Conservation (phyloP, 768 basidiomycete species). For the Calocybe cyanea region DNA sequence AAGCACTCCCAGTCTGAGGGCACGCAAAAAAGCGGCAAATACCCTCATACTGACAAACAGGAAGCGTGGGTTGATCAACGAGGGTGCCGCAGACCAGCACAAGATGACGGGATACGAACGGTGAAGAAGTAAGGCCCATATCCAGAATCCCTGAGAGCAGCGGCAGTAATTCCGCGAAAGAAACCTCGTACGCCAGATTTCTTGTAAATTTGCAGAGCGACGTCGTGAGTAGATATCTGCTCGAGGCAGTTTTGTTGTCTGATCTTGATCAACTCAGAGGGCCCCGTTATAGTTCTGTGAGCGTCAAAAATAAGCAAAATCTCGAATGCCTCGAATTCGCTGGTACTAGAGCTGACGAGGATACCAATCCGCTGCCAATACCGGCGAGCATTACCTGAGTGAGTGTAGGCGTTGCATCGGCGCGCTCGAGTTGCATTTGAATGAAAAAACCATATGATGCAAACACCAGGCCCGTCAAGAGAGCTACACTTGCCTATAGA, state of each 20-base stretch:
- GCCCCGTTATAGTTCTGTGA: conserved; percentile 68
- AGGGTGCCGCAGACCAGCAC: not conserved
- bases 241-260: conserved; percentile 61
- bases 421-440: conserved; percentile 52
- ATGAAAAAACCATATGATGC: conserved; percentile 80
- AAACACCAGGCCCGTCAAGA: conserved; percentile 86
- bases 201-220: conserved; percentile 54
- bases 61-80: not conserved
- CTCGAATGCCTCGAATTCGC: not conserved
- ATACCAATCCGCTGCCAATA: conserved; percentile 71
- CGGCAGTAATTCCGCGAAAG: conserved; percentile 74
- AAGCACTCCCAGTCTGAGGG: not conserved
- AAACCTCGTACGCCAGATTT: conserved; percentile 60
- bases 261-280: conserved; percentile 88
- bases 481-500: conserved; percentile 58
- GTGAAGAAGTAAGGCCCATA: conserved; percentile 86
- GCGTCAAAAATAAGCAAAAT: not conserved
- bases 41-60: conserved; percentile 53
- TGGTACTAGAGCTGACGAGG: conserved; percentile 53
- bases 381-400: conserved; percentile 76
- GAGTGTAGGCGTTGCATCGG: conserved; percentile 54
- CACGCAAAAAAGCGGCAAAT: conserved; percentile 40
- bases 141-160: conserved; percentile 72
- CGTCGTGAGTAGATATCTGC: conserved; percentile 42
- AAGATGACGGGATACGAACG: conserved; percentile 20